Evolutionary conservation across 306 rosid genomes (phyloP).

Genomic region (Crotalaria pallida): DNA sequence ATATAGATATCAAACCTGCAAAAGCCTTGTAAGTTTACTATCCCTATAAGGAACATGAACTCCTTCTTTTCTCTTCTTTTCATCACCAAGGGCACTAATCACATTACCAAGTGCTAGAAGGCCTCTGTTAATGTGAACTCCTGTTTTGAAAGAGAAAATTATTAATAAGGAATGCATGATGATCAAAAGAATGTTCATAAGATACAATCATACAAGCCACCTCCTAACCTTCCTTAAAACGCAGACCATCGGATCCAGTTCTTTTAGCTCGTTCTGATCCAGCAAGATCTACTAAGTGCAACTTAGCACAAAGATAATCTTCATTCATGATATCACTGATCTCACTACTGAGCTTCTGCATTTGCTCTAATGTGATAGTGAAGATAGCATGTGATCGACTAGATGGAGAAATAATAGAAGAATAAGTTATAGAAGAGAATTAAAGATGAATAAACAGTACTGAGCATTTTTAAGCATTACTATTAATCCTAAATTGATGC

Average conservation of each 20-base stretch:
- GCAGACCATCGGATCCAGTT: slow-evolving; percentile 95
- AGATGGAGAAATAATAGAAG: slow-evolving; percentile 24
- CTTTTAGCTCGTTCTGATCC: slow-evolving; percentile 98
- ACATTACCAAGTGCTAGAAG: slow-evolving; percentile 97
- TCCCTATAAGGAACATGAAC: slow-evolving; percentile 93
- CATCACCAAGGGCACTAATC: slow-evolving; percentile 97
- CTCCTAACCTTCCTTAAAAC: slow-evolving; percentile 88
- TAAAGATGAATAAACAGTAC: neutral
- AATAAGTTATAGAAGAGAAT: slow-evolving; percentile 23
- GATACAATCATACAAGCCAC: neutral
- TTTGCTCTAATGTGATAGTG: slow-evolving; percentile 96
- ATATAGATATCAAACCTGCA: slow-evolving; percentile 62
- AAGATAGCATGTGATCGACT: slow-evolving; percentile 99
- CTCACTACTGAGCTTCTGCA: slow-evolving; percentile 65
- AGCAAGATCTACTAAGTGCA: slow-evolving; percentile 97
- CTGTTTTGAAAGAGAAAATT: slow-evolving; percentile 40
- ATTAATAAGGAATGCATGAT: slow-evolving; percentile 7
- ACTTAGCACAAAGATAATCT: slow-evolving; percentile 87
- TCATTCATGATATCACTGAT: slow-evolving; percentile 59
- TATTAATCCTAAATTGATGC: neutral
- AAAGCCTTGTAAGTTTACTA: slow-evolving; percentile 92
- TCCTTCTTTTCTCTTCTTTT: slow-evolving; percentile 94
- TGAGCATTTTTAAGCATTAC: slow-evolving; percentile 3
- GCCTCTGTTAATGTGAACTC: slow-evolving; percentile 94
- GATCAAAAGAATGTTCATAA: neutral